phyloP scores from a whole-genome alignment of 176 grass and related monocot genomes.

The Triticum timopheevii region DNA sequence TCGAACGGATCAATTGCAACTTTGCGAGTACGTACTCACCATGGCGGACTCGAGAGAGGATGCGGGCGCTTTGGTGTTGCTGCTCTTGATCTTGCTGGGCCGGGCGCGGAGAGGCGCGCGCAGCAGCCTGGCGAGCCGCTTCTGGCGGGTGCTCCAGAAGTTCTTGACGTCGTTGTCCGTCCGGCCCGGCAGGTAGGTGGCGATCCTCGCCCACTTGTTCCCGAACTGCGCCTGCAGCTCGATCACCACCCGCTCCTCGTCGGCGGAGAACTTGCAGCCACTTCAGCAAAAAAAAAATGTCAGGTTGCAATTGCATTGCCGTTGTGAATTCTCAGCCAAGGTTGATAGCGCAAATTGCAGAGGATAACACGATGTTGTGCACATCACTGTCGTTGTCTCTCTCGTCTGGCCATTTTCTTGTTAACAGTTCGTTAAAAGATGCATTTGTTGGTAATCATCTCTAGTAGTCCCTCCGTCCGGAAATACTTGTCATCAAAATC shows the following conservation, averaged over 20 bases:
- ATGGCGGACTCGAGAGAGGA: neutral
- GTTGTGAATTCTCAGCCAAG: neutral
- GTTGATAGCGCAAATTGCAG: neutral
- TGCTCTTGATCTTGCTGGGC: slow-evolving; percentile 24
- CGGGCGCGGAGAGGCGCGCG: slow-evolving; percentile 21
- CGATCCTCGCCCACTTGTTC: slow-evolving; percentile 94
- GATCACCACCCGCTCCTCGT: slow-evolving; percentile 69
- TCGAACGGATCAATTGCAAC: neutral
- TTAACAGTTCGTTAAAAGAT: too few relatives aligned
- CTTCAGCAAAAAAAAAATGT: neutral
- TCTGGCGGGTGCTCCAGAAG: slow-evolving; percentile 87
- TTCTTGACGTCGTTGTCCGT: slow-evolving; percentile 94
- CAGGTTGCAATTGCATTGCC: neutral
- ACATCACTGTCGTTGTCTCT: neutral
- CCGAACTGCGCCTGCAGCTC: slow-evolving; percentile 69
- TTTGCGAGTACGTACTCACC: slow-evolving; percentile 14
- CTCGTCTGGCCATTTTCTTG: neutral
- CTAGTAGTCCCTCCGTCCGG: too few relatives aligned
- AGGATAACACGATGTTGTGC: neutral
- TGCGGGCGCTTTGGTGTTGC: slow-evolving; percentile 3
- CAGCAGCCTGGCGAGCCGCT: slow-evolving; percentile 68
- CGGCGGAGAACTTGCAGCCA: slow-evolving; percentile 61
- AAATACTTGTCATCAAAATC: too few relatives aligned
- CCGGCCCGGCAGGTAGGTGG: slow-evolving; percentile 62
- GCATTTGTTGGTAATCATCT: too few relatives aligned